Base-by-base conservation (phyloP, 352 stramenopile species). In the Globisporangium irregulare region DNA sequence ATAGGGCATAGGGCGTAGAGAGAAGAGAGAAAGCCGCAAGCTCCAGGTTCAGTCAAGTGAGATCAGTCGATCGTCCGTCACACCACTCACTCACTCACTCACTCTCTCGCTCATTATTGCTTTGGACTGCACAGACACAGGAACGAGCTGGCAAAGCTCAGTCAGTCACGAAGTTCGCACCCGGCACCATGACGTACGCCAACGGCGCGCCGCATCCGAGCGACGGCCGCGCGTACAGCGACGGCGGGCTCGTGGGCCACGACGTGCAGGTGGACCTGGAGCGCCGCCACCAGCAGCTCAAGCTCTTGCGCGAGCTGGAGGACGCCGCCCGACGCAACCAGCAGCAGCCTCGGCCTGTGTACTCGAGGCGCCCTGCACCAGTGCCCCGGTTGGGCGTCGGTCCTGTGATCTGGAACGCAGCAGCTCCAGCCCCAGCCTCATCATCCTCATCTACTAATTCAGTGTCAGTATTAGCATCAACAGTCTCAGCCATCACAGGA, bases 351-450 rank as follows among this genome's bases (percentile, higher is more conserved):
- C 36, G n/a, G 2, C 58, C 12, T 2, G 14, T 18, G 24, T 58
- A 36, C 24, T 20, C 32, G 27, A 59, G 27, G n/a, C 58, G 24
- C 20, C 29, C 57, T 2, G 10, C 12, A 0, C 22, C 36, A 20
- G 36, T 36, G n/a, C 51, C 34, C 58, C 36, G 32, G 36, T 5
- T 57, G 4, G 8, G 34, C 1, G 34, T 24, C 36, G 36, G 58
- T 4, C 58, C 62, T 20, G 62, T 67, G 22, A 50, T 60, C n/a
- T 67, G 62, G 62, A 60, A 67, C 62, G 22, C 62, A 34, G 14
- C 60, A 22, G 12, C 12, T 20, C 38, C 36, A 43, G 36, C 36
- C 18, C 36, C 38, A 46, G 32, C 32, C 7, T 56, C 50, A 4
- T 36, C 53, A 20, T 46, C 38, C 14, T 46, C 38, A 7, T 46